A percentile compares a stretch with the other conserved stretches of the same genome.
Conservation (phyloP, 2,329 filamentous ascomycete species). For the Penicillium frequentans region DNA sequence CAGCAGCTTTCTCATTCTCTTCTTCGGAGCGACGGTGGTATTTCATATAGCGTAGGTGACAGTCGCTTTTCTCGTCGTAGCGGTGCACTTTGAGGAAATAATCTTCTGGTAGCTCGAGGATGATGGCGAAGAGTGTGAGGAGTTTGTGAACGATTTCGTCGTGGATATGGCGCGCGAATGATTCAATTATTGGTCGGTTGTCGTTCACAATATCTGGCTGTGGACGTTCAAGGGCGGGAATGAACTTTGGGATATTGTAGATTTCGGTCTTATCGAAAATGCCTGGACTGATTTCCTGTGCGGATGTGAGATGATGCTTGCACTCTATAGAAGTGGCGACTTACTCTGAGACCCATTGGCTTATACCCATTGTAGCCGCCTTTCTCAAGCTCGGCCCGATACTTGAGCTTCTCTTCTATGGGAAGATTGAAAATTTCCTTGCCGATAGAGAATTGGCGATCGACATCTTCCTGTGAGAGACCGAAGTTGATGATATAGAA, state of each 20-base stretch:
- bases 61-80: constrained; percentile 59
- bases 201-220: constrained; percentile 10
- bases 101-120: constrained; percentile 61
- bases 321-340: background rate
- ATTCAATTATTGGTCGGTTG: constrained; percentile 9
- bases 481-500: constrained; percentile 64
- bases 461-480: constrained; percentile 56
- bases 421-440: constrained; percentile 57
- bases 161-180: constrained; percentile 16
- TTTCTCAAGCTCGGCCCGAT: constrained; percentile 49
- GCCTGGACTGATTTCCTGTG: constrained; percentile 14
- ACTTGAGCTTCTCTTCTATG: constrained; percentile 58
- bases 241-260: constrained; percentile 59
- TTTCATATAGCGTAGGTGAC: constrained; percentile 62
- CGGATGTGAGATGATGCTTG: background rate
- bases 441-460: constrained; percentile 60
- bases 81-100: constrained; percentile 55
- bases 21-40: constrained; percentile 51
- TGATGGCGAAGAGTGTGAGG: constrained; percentile 44
- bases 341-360: constrained; percentile 32
- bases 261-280: constrained; percentile 56
- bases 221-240: constrained; percentile 7
- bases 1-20: constrained; percentile 45
- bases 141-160: constrained; percentile 13
- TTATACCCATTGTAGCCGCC: constrained; percentile 59